These are phyloP conservation scores for Cladosporium sp. DNA, from an alignment of 2,329 filamentous ascomycete genomes.

Conservation along the genomic window DNA sequence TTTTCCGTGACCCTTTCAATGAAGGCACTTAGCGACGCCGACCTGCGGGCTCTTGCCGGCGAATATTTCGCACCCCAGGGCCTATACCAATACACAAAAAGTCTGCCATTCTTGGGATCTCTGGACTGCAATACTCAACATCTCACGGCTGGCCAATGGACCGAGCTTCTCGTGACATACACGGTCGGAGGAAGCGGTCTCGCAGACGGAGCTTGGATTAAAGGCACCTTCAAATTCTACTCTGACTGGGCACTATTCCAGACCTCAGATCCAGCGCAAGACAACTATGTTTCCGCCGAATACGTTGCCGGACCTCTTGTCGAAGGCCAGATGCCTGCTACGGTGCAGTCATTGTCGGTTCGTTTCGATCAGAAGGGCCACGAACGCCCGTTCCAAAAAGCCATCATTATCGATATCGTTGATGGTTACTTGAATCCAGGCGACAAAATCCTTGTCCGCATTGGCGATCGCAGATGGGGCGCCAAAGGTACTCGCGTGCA, in stretches of 20 bases:
- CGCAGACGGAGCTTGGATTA: conserved; percentile 10
- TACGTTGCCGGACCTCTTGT: conserved; percentile 23
- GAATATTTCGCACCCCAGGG: conserved; percentile 10
- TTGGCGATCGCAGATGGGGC: conserved; percentile 33
- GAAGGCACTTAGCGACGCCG: background rate
- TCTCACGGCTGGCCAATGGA: conserved; percentile 11
- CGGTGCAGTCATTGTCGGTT: conserved; percentile 31
- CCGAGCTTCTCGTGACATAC: conserved; percentile 3
- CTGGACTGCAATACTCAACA: background rate
- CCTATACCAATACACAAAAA: conserved; percentile 8
- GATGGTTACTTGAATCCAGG: conserved; percentile 37
- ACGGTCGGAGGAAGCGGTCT: conserved; percentile 1
- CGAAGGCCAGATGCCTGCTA: conserved; percentile 31
- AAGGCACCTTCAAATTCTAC: conserved; percentile 10
- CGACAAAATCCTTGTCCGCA: conserved; percentile 32
- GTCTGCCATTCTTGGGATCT: conserved; percentile 8
- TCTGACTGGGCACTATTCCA: conserved; percentile 10
- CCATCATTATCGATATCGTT: conserved; percentile 33
- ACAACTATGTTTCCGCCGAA: conserved; percentile 30
- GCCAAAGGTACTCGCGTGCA: conserved; percentile 31
- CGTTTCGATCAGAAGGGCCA: conserved; percentile 39
- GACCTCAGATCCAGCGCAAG: background rate
- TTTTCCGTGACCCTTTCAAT: background rate
- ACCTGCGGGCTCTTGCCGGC: background rate
- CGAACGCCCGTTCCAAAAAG: conserved; percentile 37